Evolutionary conservation across 2,329 filamentous ascomycete genomes (phyloP), one percentile per base, ranked within the genome.

Genomic region (Aspergillus tamarii): DNA sequence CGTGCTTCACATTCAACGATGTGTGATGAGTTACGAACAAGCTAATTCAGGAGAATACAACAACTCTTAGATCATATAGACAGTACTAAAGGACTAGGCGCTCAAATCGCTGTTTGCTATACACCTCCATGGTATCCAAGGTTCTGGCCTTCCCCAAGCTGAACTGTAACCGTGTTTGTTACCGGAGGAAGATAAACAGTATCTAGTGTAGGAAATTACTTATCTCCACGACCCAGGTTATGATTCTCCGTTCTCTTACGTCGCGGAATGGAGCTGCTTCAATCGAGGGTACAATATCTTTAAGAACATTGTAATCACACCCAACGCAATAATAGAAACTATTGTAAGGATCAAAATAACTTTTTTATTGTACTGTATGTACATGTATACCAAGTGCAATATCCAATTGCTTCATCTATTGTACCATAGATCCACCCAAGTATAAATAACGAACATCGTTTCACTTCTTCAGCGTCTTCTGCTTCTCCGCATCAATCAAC

Each of bases 401-500:
- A 54, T 45, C 36, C 16, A n/a, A 26, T 34, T 52, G 32, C n/a
- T 28, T 26, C 12, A n/a, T 36, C 32, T 52, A 52, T 55, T 12
- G n/a, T 55, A 39, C 14, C 12, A 5, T 60, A 61, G 30, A 57
- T 11, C 28, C 53, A 55, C 53, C 23, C 52, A 53, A 57, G 45
- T 54, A 57, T 19, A 55, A 30, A 36, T 23, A 62, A 36, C 59
- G 56, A 59, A 5, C 43, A 10, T 48, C 66, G 11, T 41, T 52
- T 45, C 72, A 81, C 71, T 87, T 84, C 81, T 91, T 91, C 77
- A 90, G 73, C 39, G 87, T 90, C 83, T 89, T 90, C 82, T 90
- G 94, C 87, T 99, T 99, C 87, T 97, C 94, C 1, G 93, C 95
- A 83, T 95, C 92, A 69, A 92, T 86, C 70, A 90, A 78, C 69